Percentiles rank a stretch among this genome's conserved stretches.
Conservation (phyloP, 345 rosid species). For the Gossypium rotundifolium region DNA sequence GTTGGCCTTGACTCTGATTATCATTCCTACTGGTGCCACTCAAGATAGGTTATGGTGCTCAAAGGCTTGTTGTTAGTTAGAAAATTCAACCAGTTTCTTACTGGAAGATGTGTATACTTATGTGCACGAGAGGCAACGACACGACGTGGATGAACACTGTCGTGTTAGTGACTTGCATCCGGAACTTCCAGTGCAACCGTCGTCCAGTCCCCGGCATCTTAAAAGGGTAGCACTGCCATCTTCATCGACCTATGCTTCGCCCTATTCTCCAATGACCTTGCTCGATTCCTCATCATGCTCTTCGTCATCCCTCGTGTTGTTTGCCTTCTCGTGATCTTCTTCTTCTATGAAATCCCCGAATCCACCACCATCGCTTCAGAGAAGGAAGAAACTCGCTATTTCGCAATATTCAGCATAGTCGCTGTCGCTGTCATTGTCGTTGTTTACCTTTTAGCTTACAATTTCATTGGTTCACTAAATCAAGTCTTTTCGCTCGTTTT, state of each 20-base stretch:
- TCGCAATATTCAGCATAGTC: slow-evolving; percentile 46
- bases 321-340: slow-evolving; percentile 67
- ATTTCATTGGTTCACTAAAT: slow-evolving; percentile 40
- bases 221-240: slow-evolving; percentile 92
- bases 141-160: slow-evolving; percentile 99
- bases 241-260: slow-evolving; percentile 85
- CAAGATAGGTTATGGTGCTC: slow-evolving; percentile 83
- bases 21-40: slow-evolving; percentile 68
- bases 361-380: slow-evolving; percentile 36
- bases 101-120: slow-evolving; percentile 73
- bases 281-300: slow-evolving; percentile 61
- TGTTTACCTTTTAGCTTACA: slow-evolving; percentile 60
- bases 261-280: slow-evolving; percentile 55
- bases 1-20: slow-evolving; percentile 72
- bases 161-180: slow-evolving; percentile 75
- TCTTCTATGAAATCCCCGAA: slow-evolving; percentile 76
- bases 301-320: slow-evolving; percentile 62
- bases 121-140: slow-evolving; percentile 91
- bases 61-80: slow-evolving; percentile 86
- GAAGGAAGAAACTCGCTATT: slow-evolving; percentile 59
- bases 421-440: slow-evolving; percentile 79
- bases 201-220: slow-evolving; percentile 90
- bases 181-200: slow-evolving; percentile 76
- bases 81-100: slow-evolving; percentile 59
- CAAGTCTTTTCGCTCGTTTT: slow-evolving; percentile 34